Base-by-base conservation (phyloP, 345 rosid species). In the Citrus hindsii region DNA sequence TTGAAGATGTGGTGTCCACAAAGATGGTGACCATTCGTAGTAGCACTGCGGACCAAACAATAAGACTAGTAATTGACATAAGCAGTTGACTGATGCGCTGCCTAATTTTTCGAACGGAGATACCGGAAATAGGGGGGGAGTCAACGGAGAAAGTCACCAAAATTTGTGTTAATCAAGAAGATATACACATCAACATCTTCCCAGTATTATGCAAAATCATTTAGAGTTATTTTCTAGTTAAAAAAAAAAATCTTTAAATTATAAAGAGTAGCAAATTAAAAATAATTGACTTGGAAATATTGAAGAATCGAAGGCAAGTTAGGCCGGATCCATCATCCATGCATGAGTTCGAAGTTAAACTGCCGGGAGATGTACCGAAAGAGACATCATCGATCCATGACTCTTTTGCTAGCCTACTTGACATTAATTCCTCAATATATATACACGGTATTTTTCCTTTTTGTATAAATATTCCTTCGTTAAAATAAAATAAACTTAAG, bases 251-350 rank as follows among this genome's bases (percentile, higher is more conserved):
- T 37, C 40, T 37, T 37, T 38, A 38, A 38, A 38, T 38, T 38
- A 7, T 19, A 24, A 19, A 18, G 38, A 22, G 58, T 37, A 40
- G 58, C 27, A 63, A 75, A 30, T 21, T 3, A 42, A 42, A 10
- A 42, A 42, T 32, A 67, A 42, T 76, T 76, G 72, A 76, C 72
- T 67, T 53, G 16, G 64, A 33, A 33, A 48, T 66, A n/a, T 48
- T 55, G 21, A 53, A 76, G 73, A 76, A 67, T 35, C 24, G 55
- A n/a, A 53, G 37, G 4, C 37, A 76, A 76, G 72, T 66, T 76
- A 55, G 79, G 79, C 33, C 55, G 40, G 72, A 66, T 32, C 27
- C 78, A 46, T 22, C 24, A 9, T 12, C 22, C 24, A 61, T 61
- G 2, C 35, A 63, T 16, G 5, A 62, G 71, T 2, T 60, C 27